Percentiles rank a stretch among this genome's conserved stretches.
These are phyloP conservation scores for Apiospora marii DNA, from an alignment of 2,329 filamentous ascomycete species.

Conservation along the genomic window DNA sequence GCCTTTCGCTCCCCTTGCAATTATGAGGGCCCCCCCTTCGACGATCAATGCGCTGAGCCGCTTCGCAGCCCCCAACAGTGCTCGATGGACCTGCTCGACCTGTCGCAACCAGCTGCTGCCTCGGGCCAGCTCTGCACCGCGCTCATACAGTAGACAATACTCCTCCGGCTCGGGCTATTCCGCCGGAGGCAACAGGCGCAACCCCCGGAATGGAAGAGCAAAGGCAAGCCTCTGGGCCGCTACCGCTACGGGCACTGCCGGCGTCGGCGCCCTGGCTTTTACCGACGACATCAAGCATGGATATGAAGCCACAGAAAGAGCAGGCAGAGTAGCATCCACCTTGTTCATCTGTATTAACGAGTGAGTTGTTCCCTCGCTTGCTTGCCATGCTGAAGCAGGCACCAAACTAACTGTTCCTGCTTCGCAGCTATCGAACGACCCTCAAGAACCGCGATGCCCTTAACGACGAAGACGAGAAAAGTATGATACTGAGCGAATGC, in stretches of 20 bases:
- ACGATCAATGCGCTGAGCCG: constrained; percentile 44
- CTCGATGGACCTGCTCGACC: constrained; percentile 55
- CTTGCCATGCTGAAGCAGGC: not conserved
- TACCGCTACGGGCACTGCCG: constrained; percentile 59
- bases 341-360: constrained; percentile 88
- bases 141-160: constrained; percentile 32
- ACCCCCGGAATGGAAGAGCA: constrained; percentile 33
- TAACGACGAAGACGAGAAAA: constrained; percentile 69
- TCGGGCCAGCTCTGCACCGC: constrained; percentile 42
- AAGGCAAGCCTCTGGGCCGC: constrained; percentile 47
- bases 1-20: not conserved
- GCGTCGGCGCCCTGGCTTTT: constrained; percentile 60
- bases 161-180: constrained; percentile 31
- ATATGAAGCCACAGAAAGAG: constrained; percentile 78
- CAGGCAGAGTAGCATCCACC: constrained; percentile 78
- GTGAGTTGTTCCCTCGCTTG: constrained; percentile 52
- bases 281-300: constrained; percentile 77
- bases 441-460: constrained; percentile 73
- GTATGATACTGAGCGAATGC: constrained; percentile 78
- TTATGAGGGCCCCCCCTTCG: constrained; percentile 50
- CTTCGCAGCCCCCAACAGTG: constrained; percentile 49
- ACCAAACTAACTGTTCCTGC: not conserved
- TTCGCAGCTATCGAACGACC: constrained; percentile 81
- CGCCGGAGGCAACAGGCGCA: constrained; percentile 27
- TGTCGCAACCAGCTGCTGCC: constrained; percentile 51